These are phyloP conservation scores for Ensete glaucum DNA, from an alignment of 176 grass and related monocot species.

Conservation along the genomic window DNA sequence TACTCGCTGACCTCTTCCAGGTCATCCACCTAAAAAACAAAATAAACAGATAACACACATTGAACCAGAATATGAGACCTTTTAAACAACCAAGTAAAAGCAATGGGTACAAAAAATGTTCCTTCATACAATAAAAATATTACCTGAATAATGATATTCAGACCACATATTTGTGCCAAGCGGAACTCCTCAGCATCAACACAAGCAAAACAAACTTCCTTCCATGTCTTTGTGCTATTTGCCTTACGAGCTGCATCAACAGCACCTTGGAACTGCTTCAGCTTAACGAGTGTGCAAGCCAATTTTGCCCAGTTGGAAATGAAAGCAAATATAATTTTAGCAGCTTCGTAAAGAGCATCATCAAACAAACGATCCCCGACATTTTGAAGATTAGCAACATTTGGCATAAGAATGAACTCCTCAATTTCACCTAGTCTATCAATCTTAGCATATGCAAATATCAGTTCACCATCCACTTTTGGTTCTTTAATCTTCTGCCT, in stretches of 20 bases:
- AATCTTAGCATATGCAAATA: constrained; percentile 94
- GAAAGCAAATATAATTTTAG: constrained; percentile 97
- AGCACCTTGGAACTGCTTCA: constrained; percentile 97
- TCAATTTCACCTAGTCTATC: constrained; percentile 82
- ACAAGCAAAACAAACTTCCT: constrained; percentile 98
- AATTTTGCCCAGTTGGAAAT: constrained; percentile 98
- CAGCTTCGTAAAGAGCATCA: constrained; percentile 89
- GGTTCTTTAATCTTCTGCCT: constrained; percentile 76
- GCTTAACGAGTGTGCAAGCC: constrained; percentile 75
- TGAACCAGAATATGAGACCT: background rate
- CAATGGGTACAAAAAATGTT: background rate
- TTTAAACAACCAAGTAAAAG: no score
- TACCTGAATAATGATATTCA: constrained; percentile 96
- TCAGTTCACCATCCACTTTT: constrained; percentile 81
- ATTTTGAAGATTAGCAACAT: constrained; percentile 95
- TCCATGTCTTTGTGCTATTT: constrained; percentile 93
- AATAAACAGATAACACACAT: background rate
- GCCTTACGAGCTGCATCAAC: constrained; percentile 98
- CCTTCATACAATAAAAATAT: background rate
- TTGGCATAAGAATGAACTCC: constrained; percentile 95
- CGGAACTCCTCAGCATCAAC: constrained; percentile 96
- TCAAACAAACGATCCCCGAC: constrained; percentile 89
- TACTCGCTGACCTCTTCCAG: constrained; percentile 94
- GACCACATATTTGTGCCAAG: constrained; percentile 86
- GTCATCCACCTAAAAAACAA: constrained; percentile 59